Percentiles rank a stretch among this genome's conserved stretches.
Conservation (phyloP, 768 basidiomycete genomes). For the Myochromella boudieri region DNA sequence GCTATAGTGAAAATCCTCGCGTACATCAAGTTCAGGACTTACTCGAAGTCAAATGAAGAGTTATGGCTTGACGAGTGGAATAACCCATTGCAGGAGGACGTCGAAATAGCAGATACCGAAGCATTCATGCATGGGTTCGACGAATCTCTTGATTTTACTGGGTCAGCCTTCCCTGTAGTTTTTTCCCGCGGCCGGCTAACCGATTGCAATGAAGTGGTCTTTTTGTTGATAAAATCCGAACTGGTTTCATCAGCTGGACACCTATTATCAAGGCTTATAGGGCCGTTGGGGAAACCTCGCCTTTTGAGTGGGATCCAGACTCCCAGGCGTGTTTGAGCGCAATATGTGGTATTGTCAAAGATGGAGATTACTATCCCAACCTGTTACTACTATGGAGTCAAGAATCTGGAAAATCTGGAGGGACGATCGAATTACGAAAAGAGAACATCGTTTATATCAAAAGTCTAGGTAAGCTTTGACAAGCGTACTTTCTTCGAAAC, state of each 20-base stretch:
- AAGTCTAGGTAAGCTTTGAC: conserved; percentile 33
- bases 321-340: conserved; percentile 52
- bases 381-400: conserved; percentile 74
- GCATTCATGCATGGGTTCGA: conserved; percentile 50
- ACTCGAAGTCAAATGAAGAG: conserved; percentile 59
- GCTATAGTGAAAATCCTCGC: conserved; percentile 66
- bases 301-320: conserved; percentile 51
- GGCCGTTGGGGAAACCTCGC: conserved; percentile 34
- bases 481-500: conserved; percentile 1
- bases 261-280: conserved; percentile 61
- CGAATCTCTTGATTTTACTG: conserved; percentile 32
- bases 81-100: conserved; percentile 53
- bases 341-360: conserved; percentile 45
- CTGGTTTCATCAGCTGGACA: conserved; percentile 80
- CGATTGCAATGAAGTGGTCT: conserved; percentile 29
- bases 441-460: conserved; percentile 45
- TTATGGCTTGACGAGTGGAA: conserved; percentile 75
- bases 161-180: conserved; percentile 27
- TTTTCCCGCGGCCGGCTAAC: conserved; percentile 2
- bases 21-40: conserved; percentile 76
- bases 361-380: conserved; percentile 58
- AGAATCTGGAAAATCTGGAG: conserved; percentile 64
- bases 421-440: conserved; percentile 54
- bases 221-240: conserved; percentile 73
- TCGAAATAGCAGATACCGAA: conserved; percentile 48